A percentile compares a stretch with the other conserved stretches of the same genome.
phyloP scores from a whole-genome alignment of 352 stramenopile genomes.

The Bremia lactucae region DNA sequence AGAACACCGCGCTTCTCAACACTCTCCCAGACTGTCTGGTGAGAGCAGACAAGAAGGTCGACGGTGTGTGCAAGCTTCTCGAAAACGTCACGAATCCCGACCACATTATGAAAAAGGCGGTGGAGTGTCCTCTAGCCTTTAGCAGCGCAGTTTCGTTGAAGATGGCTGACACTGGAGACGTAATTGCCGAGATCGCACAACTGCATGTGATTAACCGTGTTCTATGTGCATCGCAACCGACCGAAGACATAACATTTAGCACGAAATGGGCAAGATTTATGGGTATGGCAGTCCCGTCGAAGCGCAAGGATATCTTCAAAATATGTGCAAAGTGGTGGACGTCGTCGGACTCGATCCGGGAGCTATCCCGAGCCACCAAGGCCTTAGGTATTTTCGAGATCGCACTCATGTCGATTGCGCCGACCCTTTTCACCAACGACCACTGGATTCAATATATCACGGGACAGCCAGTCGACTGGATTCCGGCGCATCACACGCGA shows the following conservation, averaged over 20 bases:
- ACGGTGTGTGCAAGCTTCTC: too few species aligned
- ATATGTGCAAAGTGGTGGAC: background rate
- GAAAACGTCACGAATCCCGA: too few species aligned
- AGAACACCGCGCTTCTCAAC: background rate
- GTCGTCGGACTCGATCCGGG: background rate
- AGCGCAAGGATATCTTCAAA: background rate
- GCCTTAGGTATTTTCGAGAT: too few species aligned
- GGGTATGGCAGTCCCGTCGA: background rate
- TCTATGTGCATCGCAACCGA: background rate
- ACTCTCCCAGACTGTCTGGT: too few species aligned
- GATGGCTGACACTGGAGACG: too few species aligned
- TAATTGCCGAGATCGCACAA: too few species aligned
- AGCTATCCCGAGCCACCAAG: background rate
- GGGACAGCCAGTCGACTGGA: background rate
- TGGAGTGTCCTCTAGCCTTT: too few species aligned
- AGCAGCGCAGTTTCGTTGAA: too few species aligned
- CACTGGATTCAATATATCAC: background rate
- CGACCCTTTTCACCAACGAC: background rate
- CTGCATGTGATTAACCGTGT: too few species aligned
- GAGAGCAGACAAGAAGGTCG: too few species aligned
- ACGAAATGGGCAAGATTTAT: background rate
- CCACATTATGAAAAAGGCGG: too few species aligned
- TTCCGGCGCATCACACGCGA: background rate
- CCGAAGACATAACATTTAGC: background rate
- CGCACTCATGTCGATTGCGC: too few species aligned